A percentile compares a stretch with the other conserved stretches of the same genome.
These are phyloP conservation scores for Erythrobasidium yunnanense DNA, from an alignment of 768 basidiomycete species.

Conservation along the genomic window DNA sequence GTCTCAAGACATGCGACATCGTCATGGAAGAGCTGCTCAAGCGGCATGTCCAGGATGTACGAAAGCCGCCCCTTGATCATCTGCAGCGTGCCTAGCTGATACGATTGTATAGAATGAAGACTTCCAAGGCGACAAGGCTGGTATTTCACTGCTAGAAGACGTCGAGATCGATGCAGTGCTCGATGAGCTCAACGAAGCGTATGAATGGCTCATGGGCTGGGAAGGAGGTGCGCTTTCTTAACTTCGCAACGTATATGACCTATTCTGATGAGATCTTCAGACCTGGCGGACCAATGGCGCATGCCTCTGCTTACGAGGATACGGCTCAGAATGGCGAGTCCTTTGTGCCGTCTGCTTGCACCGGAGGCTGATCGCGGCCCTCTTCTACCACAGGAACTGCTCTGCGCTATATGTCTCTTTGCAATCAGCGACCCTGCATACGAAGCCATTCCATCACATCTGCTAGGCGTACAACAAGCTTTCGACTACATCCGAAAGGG, in stretches of 20 bases:
- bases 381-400: background rate
- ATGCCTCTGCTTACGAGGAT: background rate
- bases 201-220: slow-evolving; percentile 13
- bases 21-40: slow-evolving; percentile 21
- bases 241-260: background rate
- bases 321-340: background rate
- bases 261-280: background rate
- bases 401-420: slow-evolving; percentile 19
- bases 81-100: background rate
- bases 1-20: slow-evolving; percentile 23
- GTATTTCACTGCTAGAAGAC: slow-evolving; percentile 11
- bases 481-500: background rate
- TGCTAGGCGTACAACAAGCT: background rate
- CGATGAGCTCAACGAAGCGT: slow-evolving; percentile 8
- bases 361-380: too few species aligned
- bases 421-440: background rate
- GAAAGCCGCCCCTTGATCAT: background rate
- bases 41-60: slow-evolving; percentile 5
- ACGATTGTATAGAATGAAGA: slow-evolving; percentile 10
- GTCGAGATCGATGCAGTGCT: slow-evolving; percentile 18
- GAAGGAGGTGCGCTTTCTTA: slow-evolving; percentile 1
- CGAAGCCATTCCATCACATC: background rate
- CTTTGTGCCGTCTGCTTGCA: too few species aligned
- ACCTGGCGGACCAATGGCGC: background rate
- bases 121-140: slow-evolving; percentile 1